These are phyloP conservation scores for Agaricus bisporus DNA, from an alignment of 768 basidiomycete species.

Conservation along the genomic window DNA sequence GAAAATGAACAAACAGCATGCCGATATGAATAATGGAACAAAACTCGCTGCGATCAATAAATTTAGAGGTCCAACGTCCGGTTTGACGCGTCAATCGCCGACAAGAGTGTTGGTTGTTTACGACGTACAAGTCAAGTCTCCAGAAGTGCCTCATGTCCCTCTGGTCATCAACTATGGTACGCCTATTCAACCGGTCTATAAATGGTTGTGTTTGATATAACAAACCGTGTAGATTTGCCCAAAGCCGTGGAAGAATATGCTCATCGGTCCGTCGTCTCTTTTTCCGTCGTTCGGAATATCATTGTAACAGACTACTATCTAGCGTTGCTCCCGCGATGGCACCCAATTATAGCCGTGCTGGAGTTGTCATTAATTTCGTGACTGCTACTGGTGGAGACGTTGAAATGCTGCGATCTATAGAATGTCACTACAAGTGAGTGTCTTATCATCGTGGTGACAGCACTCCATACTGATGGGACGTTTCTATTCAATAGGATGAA, in stretches of 20 bases:
- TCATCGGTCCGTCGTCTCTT: constrained; percentile 56
- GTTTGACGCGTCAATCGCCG: constrained; percentile 56
- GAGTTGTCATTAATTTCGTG: constrained; percentile 93
- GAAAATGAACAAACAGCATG: constrained; percentile 54
- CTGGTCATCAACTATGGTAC: constrained; percentile 93
- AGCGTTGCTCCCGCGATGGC: constrained; percentile 87
- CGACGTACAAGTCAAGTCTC: constrained; percentile 87
- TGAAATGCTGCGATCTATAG: constrained; percentile 96
- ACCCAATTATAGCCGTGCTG: constrained; percentile 80
- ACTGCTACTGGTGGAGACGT: constrained; percentile 97
- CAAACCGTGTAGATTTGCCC: constrained; percentile 58
- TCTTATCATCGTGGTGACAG: background rate
- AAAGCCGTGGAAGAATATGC: constrained; percentile 98
- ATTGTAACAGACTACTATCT: constrained; percentile 9
- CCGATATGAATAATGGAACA: constrained; percentile 85
- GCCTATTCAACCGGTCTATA: constrained; percentile 9
- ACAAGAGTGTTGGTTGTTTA: constrained; percentile 86
- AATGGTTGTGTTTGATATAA: background rate
- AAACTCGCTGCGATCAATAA: constrained; percentile 81
- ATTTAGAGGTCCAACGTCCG: constrained; percentile 57
- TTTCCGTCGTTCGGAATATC: background rate
- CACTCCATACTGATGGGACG: constrained; percentile 2
- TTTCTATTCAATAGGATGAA: constrained; percentile 52
- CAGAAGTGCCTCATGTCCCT: constrained; percentile 86
- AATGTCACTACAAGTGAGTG: constrained; percentile 91